Evolutionary conservation across 345 rosid genomes (phyloP).

Genomic region (Gossypioides kirkii): DNA sequence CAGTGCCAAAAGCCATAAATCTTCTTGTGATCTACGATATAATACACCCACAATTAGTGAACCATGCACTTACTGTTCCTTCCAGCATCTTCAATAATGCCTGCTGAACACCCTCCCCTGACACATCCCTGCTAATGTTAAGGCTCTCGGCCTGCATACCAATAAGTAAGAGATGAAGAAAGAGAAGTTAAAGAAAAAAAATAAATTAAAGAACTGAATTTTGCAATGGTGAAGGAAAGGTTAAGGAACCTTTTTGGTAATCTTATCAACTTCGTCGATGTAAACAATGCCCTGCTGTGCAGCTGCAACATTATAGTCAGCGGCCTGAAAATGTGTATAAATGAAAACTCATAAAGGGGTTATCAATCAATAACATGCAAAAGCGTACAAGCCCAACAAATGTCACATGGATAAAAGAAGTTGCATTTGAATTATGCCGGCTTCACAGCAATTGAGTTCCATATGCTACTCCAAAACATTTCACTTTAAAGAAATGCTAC

Average conservation of each 20-base stretch:
- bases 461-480: constrained; percentile 2
- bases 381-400: constrained; percentile 3
- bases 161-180: constrained; percentile 6
- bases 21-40: constrained; percentile 5
- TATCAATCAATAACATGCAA: neutral
- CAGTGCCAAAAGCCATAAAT: neutral
- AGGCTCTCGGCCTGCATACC: constrained; percentile 82
- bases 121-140: constrained; percentile 97
- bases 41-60: neutral
- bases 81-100: constrained; percentile 94
- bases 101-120: constrained; percentile 99
- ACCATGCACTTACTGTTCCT: constrained; percentile 74
- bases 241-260: constrained; percentile 75
- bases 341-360: neutral
- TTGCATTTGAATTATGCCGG: neutral
- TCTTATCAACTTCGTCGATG: constrained; percentile 98
- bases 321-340: constrained; percentile 46
- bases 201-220: neutral
- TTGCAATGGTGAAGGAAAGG: neutral
- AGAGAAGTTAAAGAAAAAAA: neutral
- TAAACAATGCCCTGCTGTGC: constrained; percentile 99
- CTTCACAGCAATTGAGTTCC: constrained; percentile 5
- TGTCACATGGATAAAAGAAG: neutral
- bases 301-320: constrained; percentile 96
- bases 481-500: neutral